These are phyloP conservation scores for Galerina sulciceps DNA, from an alignment of 768 basidiomycete species.

Conservation along the genomic window DNA sequence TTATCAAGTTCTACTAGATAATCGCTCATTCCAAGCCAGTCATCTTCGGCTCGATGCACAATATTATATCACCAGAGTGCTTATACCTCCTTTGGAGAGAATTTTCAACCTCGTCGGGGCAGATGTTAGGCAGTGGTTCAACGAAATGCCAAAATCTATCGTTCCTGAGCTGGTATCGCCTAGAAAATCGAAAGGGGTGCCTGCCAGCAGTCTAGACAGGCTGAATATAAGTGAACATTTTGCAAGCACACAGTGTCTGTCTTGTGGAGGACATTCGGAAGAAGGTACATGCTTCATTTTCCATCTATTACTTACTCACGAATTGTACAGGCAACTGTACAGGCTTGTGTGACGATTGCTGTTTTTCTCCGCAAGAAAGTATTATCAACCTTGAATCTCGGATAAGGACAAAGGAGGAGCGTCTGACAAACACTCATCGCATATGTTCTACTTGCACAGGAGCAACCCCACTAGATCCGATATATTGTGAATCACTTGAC, in stretches of 20 bases:
- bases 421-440: conserved; percentile 58
- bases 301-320: neutral
- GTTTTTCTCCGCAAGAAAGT: conserved; percentile 51
- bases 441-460: conserved; percentile 77
- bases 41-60: conserved; percentile 78
- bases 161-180: conserved; percentile 38
- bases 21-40: conserved; percentile 33
- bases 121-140: conserved; percentile 85
- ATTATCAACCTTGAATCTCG: conserved; percentile 60
- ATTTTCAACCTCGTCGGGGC: conserved; percentile 92
- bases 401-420: conserved; percentile 56
- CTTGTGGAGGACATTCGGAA: conserved; percentile 61
- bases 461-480: conserved; percentile 57
- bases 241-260: conserved; percentile 66
- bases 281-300: conserved; percentile 46
- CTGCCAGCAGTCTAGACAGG: conserved; percentile 34
- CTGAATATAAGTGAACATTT: conserved; percentile 80
- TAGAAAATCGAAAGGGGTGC: conserved; percentile 23
- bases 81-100: conserved; percentile 90
- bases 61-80: conserved; percentile 86
- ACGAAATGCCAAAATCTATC: conserved; percentile 75
- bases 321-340: neutral
- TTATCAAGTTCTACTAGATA: conserved; percentile 14
- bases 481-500: conserved; percentile 82
- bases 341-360: conserved; percentile 75